Percentiles rank a stretch among this genome's conserved stretches.
Evolutionary conservation across 2,329 filamentous ascomycete species (phyloP).

Genomic region (Rasamsonia emersonii): DNA sequence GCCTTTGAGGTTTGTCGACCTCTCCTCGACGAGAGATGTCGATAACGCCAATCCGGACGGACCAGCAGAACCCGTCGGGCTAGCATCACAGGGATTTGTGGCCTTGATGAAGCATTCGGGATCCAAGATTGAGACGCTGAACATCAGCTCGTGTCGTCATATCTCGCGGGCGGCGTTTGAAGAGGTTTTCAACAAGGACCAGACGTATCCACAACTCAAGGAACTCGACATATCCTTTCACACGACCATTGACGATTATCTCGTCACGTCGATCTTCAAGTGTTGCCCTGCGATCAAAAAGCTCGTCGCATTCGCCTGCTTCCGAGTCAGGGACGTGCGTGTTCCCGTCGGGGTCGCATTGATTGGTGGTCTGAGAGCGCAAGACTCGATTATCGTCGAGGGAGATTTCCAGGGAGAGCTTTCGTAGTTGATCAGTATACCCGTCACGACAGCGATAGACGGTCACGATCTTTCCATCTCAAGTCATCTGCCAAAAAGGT

Average conservation of each 20-base stretch:
- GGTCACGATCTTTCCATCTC: no score
- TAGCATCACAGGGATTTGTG: constrained; percentile 66
- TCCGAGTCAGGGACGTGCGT: constrained; percentile 47
- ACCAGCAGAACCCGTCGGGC: constrained; percentile 55
- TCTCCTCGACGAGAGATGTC: constrained; percentile 68
- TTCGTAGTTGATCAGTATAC: no score
- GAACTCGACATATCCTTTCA: constrained; percentile 69
- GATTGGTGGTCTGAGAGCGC: constrained; percentile 51
- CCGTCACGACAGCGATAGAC: no score
- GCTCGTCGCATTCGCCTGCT: constrained; percentile 55
- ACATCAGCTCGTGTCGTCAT: constrained; percentile 77
- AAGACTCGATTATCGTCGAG: constrained; percentile 43
- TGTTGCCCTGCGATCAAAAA: constrained; percentile 43
- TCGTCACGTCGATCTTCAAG: constrained; percentile 36
- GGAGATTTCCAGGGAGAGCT: constrained; percentile 8
- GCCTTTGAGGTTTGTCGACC: constrained; percentile 60
- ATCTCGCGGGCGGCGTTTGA: constrained; percentile 66
- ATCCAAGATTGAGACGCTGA: constrained; percentile 53
- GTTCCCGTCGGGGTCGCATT: constrained; percentile 51
- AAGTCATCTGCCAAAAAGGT: no score
- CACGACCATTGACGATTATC: constrained; percentile 35
- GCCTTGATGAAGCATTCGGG: constrained; percentile 82
- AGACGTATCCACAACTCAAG: constrained; percentile 57
- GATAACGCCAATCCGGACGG: constrained; percentile 62
- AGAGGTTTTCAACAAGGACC: constrained; percentile 57